Base-by-base conservation (phyloP, 192 early-diverging fungal species). In the Diversispora epigaea region DNA sequence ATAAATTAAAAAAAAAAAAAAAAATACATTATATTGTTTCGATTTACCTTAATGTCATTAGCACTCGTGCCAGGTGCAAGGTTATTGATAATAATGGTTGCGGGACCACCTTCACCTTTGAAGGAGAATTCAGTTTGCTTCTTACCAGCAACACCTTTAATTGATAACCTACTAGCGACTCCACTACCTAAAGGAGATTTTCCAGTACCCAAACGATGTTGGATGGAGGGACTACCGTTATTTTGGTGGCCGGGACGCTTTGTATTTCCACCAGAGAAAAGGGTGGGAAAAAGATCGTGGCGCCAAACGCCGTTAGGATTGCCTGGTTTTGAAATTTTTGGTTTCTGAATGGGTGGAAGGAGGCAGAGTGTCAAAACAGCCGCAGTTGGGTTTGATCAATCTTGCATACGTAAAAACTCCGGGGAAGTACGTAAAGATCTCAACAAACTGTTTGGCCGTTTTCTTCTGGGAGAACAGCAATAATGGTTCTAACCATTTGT, bases 11-110 rank as follows among this genome's bases (percentile, higher is more conserved):
- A 43, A 62, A 63, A 70, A 17, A 11, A 65, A 43, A 50, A 75
- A 52, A 17, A n/a, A n/a, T n/a, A n/a, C n/a, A n/a, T n/a, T 56
- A 39, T 15, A 41, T 19, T n/a, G n/a, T n/a, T 14, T 19, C 14
- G 40, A n/a, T 49, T 56, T 68, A 84, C 82, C 74, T 76, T 78
- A 12, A 84, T 73, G 67, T 84, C 83, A n/a, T 82, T 79, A 2
- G 79, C 77, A 76, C 76, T 84, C 11, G 81, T 76, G 11, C 72
- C 77, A 40, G 71, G 77, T 60, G 82, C 83, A 39, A 84, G 66
- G 32, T 80, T 80, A 21, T 58, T 82, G 46, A 84, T 67, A 11
- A 79, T 41, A 25, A 84, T 74, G 62, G 47, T 71, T 15, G 81
- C 73, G 4, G 83, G 83, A 0, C 83, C 83, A 32, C 79, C 75